Base-by-base conservation (phyloP, 768 basidiomycete species). In the Saitozyma sp. region DNA sequence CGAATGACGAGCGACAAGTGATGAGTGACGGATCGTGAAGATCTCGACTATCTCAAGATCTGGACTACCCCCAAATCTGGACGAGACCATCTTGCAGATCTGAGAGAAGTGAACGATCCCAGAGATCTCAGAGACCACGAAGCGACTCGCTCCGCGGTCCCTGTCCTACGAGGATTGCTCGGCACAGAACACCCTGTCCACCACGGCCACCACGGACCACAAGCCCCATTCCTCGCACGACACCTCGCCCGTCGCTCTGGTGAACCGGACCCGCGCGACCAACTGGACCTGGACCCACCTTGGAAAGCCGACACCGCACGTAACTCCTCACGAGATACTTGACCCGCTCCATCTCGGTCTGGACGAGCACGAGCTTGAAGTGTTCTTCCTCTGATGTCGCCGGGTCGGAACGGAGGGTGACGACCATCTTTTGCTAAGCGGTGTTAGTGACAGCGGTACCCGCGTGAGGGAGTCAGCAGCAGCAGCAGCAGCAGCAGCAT, bases 281-380 rank as follows among this genome's bases (percentile, higher is more conserved):
- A 9, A 45, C 9, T 43, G 19, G 40, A 62, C 68, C 9, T 43
- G 19, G 40, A 62, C 68, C 58, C 64, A 89, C 93, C 85, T 97
- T 97, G 83, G 84, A 87, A 56, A 95, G 78, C 62, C 93, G 83
- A 38, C 89, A 91, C 20, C 94, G 85, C 6, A 95, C 84, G 77
- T 95, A 97, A 1, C 91, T 91, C 61, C 93, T 82, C 29, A 96
- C 86, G 59, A 95, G 85, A 74, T 92, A 97, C 79, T 92, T 94
- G 70, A 92, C 90, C 48, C 94, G 86, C 76, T 97, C 93, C 68
- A 95, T 86, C 79, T 97, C 93, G 0, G 91, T 94, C 80, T 94
- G 91, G 0, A 91, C 93, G 57, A 97, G 87, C 83, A 92, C 88
- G 41, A 95, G 90, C 67, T 91, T 84, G 63, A 93, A 89, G 71